Evolutionary conservation across 2,329 filamentous ascomycete species (phyloP), one percentile per base, ranked within the genome.

Genomic region (Phialophora verrucosa): DNA sequence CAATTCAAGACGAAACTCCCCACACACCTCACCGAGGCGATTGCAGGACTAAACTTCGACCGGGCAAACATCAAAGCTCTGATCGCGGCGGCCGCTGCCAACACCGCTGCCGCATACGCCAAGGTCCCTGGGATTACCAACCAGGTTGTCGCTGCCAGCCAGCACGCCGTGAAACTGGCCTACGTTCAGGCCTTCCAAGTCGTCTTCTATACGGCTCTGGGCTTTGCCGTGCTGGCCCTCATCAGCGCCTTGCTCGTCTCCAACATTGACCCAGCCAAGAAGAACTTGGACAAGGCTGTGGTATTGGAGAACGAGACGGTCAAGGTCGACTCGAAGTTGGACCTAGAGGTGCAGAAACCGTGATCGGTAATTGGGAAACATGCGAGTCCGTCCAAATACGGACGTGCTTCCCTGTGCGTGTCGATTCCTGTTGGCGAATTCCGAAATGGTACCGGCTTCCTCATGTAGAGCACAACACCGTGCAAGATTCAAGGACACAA

Each of bases 111-210:
- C 0, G 67, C 70, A 14, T 67, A 71, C 31, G 55, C 60, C 10
- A 66, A 67, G 7, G 78, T 81, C 0, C 76, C 76, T 0, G 77
- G 75, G 3, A 76, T 82, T 38, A 78, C 73, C 4, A 58, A 73
- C 0, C 65, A 72, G 27, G 74, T 82, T 53, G 70, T 74, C 29
- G 72, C 64, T 1, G 78, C 77, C 0, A 78, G 81, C 0, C 73
- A 69, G 3, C 64, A 67, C 1, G 78, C 78, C 25, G 67, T 79
- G 11, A 77, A 80, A 67, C 74, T 73, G 14, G 80, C 80, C 17
- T 82, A 83, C 70, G 71, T 75, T 8, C 64, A 77, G 23, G 78
- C 79, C 3, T 83, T 83, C 72, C 74, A 75, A 62, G 77, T 79
- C 2, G 82, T 85, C 1, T 84, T 68, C 65, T 58, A 73, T 44